These are phyloP conservation scores for Moesziomyces globuligerus DNA, from an alignment of 1,284 basidiomycete genomes.

Conservation along the genomic window DNA sequence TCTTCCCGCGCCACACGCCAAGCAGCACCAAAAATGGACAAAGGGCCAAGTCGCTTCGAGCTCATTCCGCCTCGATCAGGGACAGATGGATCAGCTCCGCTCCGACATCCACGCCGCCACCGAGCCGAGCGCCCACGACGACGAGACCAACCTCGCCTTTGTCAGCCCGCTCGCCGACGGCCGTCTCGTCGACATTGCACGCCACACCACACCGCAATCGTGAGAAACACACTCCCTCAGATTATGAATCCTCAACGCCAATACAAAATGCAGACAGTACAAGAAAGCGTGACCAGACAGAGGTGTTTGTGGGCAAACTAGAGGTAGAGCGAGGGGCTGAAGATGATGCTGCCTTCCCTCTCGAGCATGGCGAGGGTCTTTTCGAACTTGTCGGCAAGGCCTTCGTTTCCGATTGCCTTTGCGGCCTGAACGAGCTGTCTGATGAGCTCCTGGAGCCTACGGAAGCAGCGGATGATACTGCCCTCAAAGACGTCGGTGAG, in stretches of 20 bases:
- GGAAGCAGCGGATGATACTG: conserved; percentile 81
- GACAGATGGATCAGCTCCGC: conserved; percentile 28
- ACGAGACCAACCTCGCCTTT: conserved; percentile 52
- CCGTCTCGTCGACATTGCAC: conserved; percentile 51
- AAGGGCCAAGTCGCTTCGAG: conserved; percentile 21
- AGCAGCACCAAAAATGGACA: conserved; percentile 7
- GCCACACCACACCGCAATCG: too few species aligned
- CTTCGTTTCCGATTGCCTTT: conserved; percentile 93
- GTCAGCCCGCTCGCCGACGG: conserved; percentile 56
- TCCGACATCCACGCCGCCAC: conserved; percentile 19
- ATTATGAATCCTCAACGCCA: too few species aligned
- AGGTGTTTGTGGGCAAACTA: neutral
- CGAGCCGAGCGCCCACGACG: conserved; percentile 2
- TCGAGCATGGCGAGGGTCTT: conserved; percentile 58
- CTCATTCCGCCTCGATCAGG: conserved; percentile 21
- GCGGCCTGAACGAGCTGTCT: conserved; percentile 94
- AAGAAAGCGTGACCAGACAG: neutral
- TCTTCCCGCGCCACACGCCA: neutral
- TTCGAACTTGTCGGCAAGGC: conserved; percentile 74
- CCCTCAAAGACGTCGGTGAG: conserved; percentile 97
- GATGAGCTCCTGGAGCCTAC: conserved; percentile 90
- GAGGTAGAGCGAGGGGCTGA: conserved; percentile 55
- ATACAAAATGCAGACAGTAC: too few species aligned
- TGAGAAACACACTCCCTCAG: too few species aligned
- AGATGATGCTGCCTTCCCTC: conserved; percentile 64